Evolutionary conservation across 2,329 filamentous ascomycete genomes (phyloP), one percentile per base, ranked within the genome.

Genomic region (Trichoderma atroviride): DNA sequence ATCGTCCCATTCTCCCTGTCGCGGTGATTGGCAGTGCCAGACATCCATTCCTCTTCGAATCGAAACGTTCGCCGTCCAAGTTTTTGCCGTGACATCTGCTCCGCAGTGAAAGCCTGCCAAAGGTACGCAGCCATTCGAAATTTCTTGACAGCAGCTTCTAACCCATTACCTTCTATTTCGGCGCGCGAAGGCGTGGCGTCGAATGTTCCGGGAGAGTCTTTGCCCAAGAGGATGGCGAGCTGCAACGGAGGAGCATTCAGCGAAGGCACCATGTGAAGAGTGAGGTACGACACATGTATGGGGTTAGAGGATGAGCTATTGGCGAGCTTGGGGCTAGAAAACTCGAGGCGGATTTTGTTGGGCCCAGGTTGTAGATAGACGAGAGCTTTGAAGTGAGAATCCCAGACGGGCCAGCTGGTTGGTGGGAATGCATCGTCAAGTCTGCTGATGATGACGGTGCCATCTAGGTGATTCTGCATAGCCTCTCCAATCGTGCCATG

Each of bases 31-130:
- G 93, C 85, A 1, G 92, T 92, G 9, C 94, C 94, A 3, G 89
- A 88, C 71, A 92, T 92, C 96, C 96, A 98, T 77, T 97, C 92
- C 79, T 99, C 96, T 75, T 98, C 96, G 72, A 97, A 94, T 55
- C 94, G 87, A 79, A 97, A 98, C 65, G 88, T 90, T 69, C 95
- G 89, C 70, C 95, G 88, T 11, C 94, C 94, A 73, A 98, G 88
- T 71, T 91, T 92, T 78, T 97, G 92, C 72, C 93, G 90, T 78
- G 89, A 91, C 95, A 98, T 98, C 78, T 98, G 94, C 79, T 99
- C 96, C 7, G 93, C 93, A 0, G 95, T 98, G 76, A 97, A 98
- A 9, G 94, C 93, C 78, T 99, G 96, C 94, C 96, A 98, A 16
- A 98, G 84, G 78, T 98, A 97, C 29, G 93, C 95, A 22, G 94